Conservation (phyloP, 768 basidiomycete species). For the Mycena indigotica region DNA sequence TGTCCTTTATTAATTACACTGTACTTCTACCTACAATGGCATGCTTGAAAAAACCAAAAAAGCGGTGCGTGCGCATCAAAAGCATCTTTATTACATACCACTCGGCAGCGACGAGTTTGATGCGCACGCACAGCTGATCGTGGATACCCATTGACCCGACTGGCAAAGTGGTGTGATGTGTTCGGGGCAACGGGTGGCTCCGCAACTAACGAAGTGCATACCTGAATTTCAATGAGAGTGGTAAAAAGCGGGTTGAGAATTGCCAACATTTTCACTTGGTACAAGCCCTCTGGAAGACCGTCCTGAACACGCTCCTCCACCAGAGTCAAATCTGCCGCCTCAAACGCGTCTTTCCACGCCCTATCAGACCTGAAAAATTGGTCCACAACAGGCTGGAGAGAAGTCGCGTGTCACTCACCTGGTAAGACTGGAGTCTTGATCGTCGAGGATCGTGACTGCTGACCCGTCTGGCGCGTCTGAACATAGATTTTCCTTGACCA, state of each 20-base stretch:
- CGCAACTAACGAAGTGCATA: constrained; percentile 29
- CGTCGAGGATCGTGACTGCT: constrained; percentile 68
- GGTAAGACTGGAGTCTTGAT: constrained; percentile 87
- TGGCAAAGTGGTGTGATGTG: constrained; percentile 9
- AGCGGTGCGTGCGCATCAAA: constrained; percentile 7
- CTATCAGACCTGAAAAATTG: constrained; percentile 66
- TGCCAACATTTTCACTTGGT: constrained; percentile 81
- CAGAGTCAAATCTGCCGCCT: constrained; percentile 69
- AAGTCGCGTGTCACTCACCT: constrained; percentile 49
- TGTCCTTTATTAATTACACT: no score
- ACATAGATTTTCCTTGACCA: constrained; percentile 93
- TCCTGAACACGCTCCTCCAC: constrained; percentile 76
- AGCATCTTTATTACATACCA: constrained; percentile 21
- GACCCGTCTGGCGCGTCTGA: constrained; percentile 52
- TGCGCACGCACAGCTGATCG: constrained; percentile 7
- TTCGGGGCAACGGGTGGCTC: constrained; percentile 5
- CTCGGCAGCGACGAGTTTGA: constrained; percentile 14
- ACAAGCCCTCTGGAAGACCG: constrained; percentile 82
- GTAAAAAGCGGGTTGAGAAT: no score
- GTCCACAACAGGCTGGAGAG: neutral
- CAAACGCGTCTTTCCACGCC: constrained; percentile 79
- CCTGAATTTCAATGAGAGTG: no score
- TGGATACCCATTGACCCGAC: no score
- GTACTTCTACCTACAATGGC: no score
- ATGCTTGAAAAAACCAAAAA: neutral